phyloP scores from a whole-genome alignment of 2,329 filamentous ascomycete genomes.

The Ophiosphaerella herpotricha region DNA sequence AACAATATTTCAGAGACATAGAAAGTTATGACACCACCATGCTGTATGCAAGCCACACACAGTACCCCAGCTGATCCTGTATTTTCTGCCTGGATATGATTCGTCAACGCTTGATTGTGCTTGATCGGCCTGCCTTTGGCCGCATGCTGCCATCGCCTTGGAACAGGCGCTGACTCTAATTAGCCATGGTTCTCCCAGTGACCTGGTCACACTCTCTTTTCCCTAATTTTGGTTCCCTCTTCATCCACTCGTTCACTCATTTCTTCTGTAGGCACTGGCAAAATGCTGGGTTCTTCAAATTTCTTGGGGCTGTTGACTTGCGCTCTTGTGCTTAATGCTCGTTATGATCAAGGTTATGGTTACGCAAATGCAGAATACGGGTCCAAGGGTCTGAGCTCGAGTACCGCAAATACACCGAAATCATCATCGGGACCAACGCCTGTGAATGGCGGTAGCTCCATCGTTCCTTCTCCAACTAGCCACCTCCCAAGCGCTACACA shows the following conservation, averaged over 20 bases:
- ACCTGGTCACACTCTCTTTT: neutral
- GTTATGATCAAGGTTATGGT: slow-evolving; percentile 7
- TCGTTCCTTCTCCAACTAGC: too few relatives aligned
- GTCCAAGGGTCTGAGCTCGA: neutral
- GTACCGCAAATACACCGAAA: neutral
- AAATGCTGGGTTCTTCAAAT: slow-evolving; percentile 12
- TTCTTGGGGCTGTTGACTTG: slow-evolving; percentile 15
- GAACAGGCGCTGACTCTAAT: slow-evolving; percentile 1
- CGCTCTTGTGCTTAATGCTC: slow-evolving; percentile 21
- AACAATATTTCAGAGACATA: neutral
- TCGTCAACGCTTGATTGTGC: slow-evolving; percentile 1
- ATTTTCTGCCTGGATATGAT: neutral
- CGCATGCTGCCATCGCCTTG: neutral
- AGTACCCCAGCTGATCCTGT: neutral
- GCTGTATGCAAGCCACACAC: neutral
- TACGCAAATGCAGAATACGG: neutral
- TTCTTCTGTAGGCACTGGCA: slow-evolving; percentile 12
- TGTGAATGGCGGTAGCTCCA: too few relatives aligned
- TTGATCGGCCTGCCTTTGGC: neutral
- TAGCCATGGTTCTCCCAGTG: neutral
- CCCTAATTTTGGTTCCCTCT: neutral
- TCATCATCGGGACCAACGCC: neutral
- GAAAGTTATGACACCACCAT: neutral
- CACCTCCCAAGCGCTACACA: neutral
- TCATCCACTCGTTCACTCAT: neutral